Evolutionary conservation across 2,329 filamentous ascomycete genomes (phyloP).

Genomic region (Sordariomycetes sp.): DNA sequence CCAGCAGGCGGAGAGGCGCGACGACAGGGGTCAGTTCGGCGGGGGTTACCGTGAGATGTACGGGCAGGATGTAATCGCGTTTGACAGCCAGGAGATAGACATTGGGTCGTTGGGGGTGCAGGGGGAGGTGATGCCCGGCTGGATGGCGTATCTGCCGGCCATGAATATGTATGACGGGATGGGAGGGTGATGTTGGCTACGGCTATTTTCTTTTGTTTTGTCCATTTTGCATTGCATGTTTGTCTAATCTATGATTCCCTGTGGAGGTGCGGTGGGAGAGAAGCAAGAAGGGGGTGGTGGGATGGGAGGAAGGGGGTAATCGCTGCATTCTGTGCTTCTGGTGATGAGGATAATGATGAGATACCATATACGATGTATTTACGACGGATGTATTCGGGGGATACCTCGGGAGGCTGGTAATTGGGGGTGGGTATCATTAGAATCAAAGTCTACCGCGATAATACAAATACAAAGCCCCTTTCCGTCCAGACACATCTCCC

Average conservation of each 20-base stretch:
- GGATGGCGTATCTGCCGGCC: conserved; percentile 65
- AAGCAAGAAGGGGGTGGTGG: not conserved
- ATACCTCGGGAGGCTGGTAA: not conserved
- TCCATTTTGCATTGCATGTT: not conserved
- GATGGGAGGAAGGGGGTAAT: not conserved
- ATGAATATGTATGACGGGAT: conserved; percentile 39
- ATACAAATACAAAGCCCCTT: not conserved
- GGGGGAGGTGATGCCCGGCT: conserved; percentile 57
- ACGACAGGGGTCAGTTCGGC: not conserved
- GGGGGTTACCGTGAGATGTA: not conserved
- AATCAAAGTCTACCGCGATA: not conserved
- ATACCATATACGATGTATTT: not conserved
- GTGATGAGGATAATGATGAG: not conserved
- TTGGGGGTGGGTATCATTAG: not conserved
- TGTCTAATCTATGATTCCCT: not conserved
- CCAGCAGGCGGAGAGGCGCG: not conserved
- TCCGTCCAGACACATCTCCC: not conserved
- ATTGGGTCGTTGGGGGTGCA: conserved; percentile 52
- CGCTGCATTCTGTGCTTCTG: not conserved
- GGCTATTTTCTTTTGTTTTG: not conserved
- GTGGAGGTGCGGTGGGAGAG: not conserved
- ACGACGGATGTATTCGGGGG: not conserved
- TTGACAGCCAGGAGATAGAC: conserved; percentile 69
- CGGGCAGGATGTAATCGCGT: conserved; percentile 47
- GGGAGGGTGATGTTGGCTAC: not conserved